These are phyloP conservation scores for Saccharomycopsis hybrid DNA, from an alignment of 1,139 yeast species.

Conservation along the genomic window DNA sequence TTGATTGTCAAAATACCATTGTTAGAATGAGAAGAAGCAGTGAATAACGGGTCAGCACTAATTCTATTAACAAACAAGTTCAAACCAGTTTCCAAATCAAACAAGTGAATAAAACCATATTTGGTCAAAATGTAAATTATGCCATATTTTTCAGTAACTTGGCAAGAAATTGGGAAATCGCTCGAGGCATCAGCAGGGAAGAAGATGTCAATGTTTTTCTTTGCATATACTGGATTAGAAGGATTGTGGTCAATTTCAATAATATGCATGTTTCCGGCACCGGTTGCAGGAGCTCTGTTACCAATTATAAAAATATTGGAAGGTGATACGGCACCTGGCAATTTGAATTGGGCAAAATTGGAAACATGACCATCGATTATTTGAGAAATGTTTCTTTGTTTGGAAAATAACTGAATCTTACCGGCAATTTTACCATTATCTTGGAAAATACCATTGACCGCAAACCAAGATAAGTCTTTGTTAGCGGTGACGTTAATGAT, in stretches of 20 bases:
- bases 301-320: constrained; percentile 87
- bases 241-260: constrained; percentile 94
- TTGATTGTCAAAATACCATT: constrained; percentile 91
- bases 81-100: constrained; percentile 88
- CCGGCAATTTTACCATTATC: constrained; percentile 95
- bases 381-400: constrained; percentile 86
- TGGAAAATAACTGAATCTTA: constrained; percentile 87
- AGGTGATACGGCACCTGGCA: constrained; percentile 68
- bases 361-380: constrained; percentile 98
- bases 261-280: constrained; percentile 83
- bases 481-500: constrained; percentile 88
- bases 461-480: constrained; percentile 83
- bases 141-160: constrained; percentile 81
- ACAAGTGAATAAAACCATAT: constrained; percentile 92
- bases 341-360: constrained; percentile 68
- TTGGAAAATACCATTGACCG: constrained; percentile 90
- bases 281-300: constrained; percentile 71
- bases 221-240: constrained; percentile 75
- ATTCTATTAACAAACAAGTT: constrained; percentile 94
- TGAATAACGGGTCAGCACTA: constrained; percentile 93
- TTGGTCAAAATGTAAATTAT: constrained; percentile 85
- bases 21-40: constrained; percentile 70
- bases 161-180: constrained; percentile 95
- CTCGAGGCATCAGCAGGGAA: constrained; percentile 96
- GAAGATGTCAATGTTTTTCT: constrained; percentile 87